Evolutionary conservation across 768 basidiomycete genomes (phyloP).

Genomic region (Boletus vermiculosoides): DNA sequence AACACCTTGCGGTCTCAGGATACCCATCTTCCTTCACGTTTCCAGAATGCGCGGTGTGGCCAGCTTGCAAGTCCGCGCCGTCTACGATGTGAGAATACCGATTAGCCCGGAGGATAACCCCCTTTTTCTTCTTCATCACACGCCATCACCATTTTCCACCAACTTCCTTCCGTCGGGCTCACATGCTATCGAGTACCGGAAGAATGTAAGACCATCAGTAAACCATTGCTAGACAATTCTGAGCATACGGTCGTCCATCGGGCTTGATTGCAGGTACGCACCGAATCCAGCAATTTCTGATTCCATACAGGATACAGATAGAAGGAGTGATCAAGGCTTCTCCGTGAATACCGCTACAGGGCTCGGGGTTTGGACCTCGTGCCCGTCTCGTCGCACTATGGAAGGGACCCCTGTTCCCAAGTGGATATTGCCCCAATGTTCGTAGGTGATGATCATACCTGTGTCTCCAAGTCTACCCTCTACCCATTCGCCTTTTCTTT

Average conservation of each 20-base stretch:
- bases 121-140: not conserved
- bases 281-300: not conserved
- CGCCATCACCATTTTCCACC: not conserved
- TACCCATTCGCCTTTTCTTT: not conserved
- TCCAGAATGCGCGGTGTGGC: not conserved
- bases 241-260: too few species aligned
- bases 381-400: not conserved
- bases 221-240: not conserved
- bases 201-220: not conserved
- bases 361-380: not conserved
- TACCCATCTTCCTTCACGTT: not conserved
- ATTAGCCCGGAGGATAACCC: not conserved
- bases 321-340: not conserved
- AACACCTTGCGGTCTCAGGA: not conserved
- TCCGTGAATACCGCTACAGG: not conserved
- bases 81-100: constrained; percentile 8
- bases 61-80: not conserved
- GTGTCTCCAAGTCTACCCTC: not conserved
- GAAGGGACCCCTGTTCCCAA: not conserved
- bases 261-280: not conserved
- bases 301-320: not conserved
- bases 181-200: not conserved
- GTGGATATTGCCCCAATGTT: not conserved
- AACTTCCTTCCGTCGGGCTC: not conserved
- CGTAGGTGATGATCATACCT: not conserved